These are phyloP conservation scores for Gracilaria vermiculophylla DNA, from an alignment of 23 red algal species.

Conservation along the genomic window DNA sequence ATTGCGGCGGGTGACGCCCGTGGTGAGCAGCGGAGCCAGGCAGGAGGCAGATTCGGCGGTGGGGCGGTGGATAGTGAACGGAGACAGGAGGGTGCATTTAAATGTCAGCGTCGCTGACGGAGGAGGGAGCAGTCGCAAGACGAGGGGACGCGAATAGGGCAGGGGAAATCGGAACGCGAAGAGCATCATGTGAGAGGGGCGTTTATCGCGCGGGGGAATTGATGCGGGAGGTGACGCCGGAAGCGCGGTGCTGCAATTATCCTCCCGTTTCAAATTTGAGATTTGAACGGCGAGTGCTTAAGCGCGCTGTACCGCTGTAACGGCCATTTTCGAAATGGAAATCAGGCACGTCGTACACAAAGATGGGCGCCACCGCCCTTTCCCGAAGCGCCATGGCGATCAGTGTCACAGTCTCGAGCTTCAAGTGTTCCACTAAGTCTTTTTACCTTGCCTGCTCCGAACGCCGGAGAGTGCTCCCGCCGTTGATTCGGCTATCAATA, in stretches of 20 bases:
- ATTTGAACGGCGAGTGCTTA: slow-evolving; percentile 16
- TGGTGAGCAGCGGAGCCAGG: neutral
- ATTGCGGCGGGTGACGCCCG: neutral
- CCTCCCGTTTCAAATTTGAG: slow-evolving; percentile 20
- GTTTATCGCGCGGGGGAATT: slow-evolving; percentile 25
- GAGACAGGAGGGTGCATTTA: neutral
- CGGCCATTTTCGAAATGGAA: neutral
- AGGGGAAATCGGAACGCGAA: neutral
- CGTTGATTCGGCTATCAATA: no score
- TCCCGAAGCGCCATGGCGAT: neutral
- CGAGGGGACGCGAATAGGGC: neutral
- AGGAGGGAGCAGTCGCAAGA: neutral
- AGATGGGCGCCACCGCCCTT: neutral
- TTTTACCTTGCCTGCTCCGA: no score
- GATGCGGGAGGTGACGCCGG: neutral
- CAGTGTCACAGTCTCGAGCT: no score
- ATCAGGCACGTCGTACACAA: neutral
- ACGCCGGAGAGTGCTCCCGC: no score
- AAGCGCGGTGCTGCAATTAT: neutral
- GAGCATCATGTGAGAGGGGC: neutral
- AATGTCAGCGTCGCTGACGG: neutral
- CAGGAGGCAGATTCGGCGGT: neutral
- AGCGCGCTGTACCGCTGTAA: slow-evolving; percentile 4
- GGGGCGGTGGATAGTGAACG: neutral
- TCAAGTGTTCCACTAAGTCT: no score